Base-by-base conservation (phyloP, 805 yeast genomes). In the Candida pseudoglaebosa region DNA sequence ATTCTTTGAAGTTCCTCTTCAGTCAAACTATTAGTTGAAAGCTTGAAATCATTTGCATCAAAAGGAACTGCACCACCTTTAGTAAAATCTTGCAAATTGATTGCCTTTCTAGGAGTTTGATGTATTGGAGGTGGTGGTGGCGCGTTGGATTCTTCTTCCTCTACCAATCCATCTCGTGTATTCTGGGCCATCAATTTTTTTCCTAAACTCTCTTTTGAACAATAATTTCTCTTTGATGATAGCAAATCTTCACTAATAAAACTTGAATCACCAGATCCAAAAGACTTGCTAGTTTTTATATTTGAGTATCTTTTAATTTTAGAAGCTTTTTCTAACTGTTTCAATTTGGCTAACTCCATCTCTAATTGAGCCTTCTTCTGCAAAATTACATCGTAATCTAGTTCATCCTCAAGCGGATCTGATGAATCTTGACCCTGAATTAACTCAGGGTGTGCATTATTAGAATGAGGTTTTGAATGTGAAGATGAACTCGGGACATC, bases 41-140 rank as follows among this genome's bases (percentile, higher is more conserved):
- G 52, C 29, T 48, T 54, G 45, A 65, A 65, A 39, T 63, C 67
- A 28, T 65, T 69, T 3, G 67, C 62, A 45, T 64, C 68, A 42
- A 59, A 63, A 5, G 69, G 69, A 16, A 52, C 48, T 36, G 31
- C 15, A 19, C 24, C 33, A 14, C 28, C 18, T 24, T 12, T 34
- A 22, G 21, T 15, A 12, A 15, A 5, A 24, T 26, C 29, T 26
- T 26, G 29, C 6, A 26, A 28, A 6, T 32, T 33, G 13, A 20
- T 40, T n/a, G 49, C 17, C 29, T 46, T 46, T 5, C 41, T 26
- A 3, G 52, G 47, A 15, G 44, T 39, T 20, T 41, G 32, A 31
- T 53, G 65, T 37, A 56, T 58, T 1, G 68, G 65, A 4, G 67
- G 62, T 5, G 75, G 74, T 1, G 64, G 65, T 10, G 65, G 61